Base-by-base conservation (phyloP, 805 yeast species). In the Spathaspora boniae region DNA sequence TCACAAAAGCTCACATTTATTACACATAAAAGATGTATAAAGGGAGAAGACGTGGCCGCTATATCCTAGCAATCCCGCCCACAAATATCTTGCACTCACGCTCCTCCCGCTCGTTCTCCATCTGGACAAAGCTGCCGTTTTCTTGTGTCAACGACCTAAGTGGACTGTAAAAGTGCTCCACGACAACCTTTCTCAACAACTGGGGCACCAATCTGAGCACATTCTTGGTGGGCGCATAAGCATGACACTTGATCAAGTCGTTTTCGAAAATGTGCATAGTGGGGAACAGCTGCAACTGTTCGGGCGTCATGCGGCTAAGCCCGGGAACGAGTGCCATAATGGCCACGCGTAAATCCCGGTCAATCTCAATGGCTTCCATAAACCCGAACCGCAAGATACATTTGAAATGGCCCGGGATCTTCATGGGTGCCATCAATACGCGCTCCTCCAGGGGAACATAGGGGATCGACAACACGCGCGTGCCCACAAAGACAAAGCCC, bases 301-400 rank as follows among this genome's bases (percentile, higher is more conserved):
- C 35, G 4, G 16, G 12, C 9, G 25, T 16, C 18, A 34, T 23
- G 2, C 15, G 4, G 16, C 21, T 33, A 14, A 45, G 43, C 22
- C 40, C 53, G 2, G 58, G 53, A 26, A 57, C 39, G 11, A 48
- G 26, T 16, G 38, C 34, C 30, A 58, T 40, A 6, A 59, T 58
- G 20, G 29, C 37, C 9, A 46, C 32, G 23, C 44, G 47, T 33
- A 57, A 43, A 3, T 36, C 45, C 11, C 41, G 23, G 37, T 51
- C 55, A 14, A 57, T 44, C 25, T 27, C 31, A 7, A 55, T 48
- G n/a, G 49, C 49, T 28, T 70, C 74, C 72, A 68, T 69, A 49
- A 73, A 75, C 3, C 80, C 80, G 39, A 64, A 72, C 17, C 74
- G 56, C 5, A 74, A 44, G 11, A 73, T 56, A 40, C 78, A 72